Percentiles rank a stretch among this genome's conserved stretches.
These are phyloP conservation scores for Arachis monticola DNA, from an alignment of 331 rosid genomes.

Conservation along the genomic window DNA sequence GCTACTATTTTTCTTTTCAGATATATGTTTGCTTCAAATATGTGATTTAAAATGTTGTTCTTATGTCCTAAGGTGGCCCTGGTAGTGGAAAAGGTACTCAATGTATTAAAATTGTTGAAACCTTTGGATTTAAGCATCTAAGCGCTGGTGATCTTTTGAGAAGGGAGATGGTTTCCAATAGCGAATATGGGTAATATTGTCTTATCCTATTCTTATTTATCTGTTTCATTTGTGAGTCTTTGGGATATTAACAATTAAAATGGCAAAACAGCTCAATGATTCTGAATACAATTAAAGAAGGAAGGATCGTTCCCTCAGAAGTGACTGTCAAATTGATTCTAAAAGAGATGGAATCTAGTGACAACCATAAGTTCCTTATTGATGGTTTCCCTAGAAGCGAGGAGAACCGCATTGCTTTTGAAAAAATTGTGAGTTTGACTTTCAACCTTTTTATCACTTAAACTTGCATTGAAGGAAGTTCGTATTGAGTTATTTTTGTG, in stretches of 20 bases:
- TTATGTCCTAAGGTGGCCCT: conserved; percentile 78
- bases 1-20: conserved; percentile 12
- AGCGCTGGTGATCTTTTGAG: conserved; percentile 97
- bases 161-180: conserved; percentile 71
- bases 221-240: conserved; percentile 19
- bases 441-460: conserved; percentile 27
- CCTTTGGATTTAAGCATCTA: conserved; percentile 83
- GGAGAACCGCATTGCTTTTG: conserved; percentile 88
- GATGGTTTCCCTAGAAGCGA: conserved; percentile 95
- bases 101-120: conserved; percentile 79
- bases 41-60: conserved; percentile 26
- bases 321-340: conserved; percentile 78
- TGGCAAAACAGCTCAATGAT: conserved; percentile 72
- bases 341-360: conserved; percentile 79
- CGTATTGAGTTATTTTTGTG: conserved; percentile 29
- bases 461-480: conserved; percentile 20
- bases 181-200: conserved; percentile 70
- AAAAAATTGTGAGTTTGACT: conserved; percentile 69
- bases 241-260: conserved; percentile 37
- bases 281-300: conserved; percentile 73
- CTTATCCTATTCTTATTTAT: conserved; percentile 30
- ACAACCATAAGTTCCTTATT: conserved; percentile 69
- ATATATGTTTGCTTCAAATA: conserved; percentile 9
- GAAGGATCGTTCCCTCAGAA: conserved; percentile 89
- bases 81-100: conserved; percentile 98